Evolutionary conservation across 2,329 filamentous ascomycete species (phyloP).

Genomic region (Aspergillus persii): DNA sequence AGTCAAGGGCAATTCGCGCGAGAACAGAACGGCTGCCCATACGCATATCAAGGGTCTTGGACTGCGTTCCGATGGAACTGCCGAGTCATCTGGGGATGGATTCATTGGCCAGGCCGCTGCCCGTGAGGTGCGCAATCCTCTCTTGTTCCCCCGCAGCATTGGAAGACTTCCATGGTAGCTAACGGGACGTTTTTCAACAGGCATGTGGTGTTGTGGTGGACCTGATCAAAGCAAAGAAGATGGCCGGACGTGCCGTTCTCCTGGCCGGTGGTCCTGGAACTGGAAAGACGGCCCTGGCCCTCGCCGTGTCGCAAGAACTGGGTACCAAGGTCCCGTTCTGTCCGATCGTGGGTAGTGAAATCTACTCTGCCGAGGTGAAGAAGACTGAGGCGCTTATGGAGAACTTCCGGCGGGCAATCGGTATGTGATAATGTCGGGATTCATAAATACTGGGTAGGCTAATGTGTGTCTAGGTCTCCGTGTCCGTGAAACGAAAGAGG

Average conservation of each 20-base stretch:
- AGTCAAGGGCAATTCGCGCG: constrained; percentile 89
- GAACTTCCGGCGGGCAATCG: constrained; percentile 96
- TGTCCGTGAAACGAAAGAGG: constrained; percentile 97
- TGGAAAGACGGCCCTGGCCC: constrained; percentile 92
- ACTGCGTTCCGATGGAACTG: constrained; percentile 77
- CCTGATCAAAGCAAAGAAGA: constrained; percentile 92
- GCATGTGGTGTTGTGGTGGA: constrained; percentile 96
- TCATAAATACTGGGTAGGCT: constrained; percentile 4
- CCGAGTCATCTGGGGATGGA: constrained; percentile 74
- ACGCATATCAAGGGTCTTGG: constrained; percentile 97
- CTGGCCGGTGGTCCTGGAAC: constrained; percentile 93
- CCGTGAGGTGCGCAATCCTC: constrained; percentile 66
- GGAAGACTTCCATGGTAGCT: constrained; percentile 9
- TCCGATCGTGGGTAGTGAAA: constrained; percentile 95
- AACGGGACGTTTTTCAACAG: constrained; percentile 44
- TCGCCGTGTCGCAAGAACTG: constrained; percentile 94
- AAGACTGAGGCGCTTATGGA: constrained; percentile 99
- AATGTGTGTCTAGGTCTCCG: constrained; percentile 60
- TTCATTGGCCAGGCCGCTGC: constrained; percentile 88
- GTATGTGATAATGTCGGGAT: constrained; percentile 41
- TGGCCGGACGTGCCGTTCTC: constrained; percentile 91
- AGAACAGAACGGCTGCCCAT: constrained; percentile 93
- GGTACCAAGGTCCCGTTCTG: constrained; percentile 98
- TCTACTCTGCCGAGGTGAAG: constrained; percentile 98
- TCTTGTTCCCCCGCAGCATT: background rate